These are phyloP conservation scores for Litchi chinensis DNA, from an alignment of 345 rosid species.

Conservation along the genomic window DNA sequence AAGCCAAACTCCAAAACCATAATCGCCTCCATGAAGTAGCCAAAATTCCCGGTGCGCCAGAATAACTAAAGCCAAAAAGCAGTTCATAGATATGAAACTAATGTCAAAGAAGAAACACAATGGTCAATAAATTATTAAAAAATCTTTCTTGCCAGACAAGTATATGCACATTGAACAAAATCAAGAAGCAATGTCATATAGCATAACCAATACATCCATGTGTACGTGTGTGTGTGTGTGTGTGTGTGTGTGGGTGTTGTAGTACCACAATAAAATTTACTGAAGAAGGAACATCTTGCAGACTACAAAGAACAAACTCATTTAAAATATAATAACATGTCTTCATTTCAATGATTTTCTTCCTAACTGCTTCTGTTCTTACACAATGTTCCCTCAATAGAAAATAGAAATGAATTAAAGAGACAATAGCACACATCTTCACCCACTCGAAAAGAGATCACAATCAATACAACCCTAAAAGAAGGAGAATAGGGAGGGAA, in stretches of 20 bases:
- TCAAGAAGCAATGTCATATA: not conserved
- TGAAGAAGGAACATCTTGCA: not conserved
- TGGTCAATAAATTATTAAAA: not conserved
- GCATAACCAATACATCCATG: not conserved
- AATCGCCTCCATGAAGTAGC: conserved; percentile 84
- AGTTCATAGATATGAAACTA: conserved; percentile 5
- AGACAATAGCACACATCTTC: not conserved
- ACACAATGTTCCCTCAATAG: not conserved
- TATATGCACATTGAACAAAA: not conserved
- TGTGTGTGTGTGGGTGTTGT: not conserved
- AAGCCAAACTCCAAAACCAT: conserved; percentile 95
- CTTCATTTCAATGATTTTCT: not conserved
- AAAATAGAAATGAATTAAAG: not conserved
- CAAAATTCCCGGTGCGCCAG: conserved; percentile 73
- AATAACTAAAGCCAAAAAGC: conserved; percentile 54
- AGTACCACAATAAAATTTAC: not conserved
- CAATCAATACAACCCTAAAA: not conserved
- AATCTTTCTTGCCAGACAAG: not conserved
- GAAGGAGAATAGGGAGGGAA: not conserved
- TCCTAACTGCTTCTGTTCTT: not conserved
- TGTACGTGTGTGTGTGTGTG: no score
- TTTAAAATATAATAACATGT: not conserved
- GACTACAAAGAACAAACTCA: not conserved
- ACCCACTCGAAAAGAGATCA: not conserved
- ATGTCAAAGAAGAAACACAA: not conserved